Conservation (phyloP, 495 filamentous ascomycete species). For the Penicillium macrosclerotiorum region DNA sequence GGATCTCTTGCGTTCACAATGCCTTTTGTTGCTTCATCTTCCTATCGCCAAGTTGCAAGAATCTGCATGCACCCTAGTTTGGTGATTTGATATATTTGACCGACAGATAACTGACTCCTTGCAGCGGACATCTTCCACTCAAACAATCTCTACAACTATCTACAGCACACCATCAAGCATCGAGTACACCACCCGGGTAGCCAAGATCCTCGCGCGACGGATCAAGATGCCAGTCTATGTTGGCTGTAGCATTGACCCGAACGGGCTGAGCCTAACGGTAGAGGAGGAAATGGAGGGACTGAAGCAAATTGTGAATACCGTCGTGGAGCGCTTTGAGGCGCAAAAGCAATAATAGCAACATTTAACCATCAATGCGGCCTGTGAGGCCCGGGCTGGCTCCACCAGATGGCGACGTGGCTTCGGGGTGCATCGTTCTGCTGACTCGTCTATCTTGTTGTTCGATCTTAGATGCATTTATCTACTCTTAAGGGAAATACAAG, state of each 20-base stretch:
- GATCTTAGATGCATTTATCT: too few species aligned
- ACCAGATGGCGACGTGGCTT: too few species aligned
- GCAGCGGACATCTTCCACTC: constrained; percentile 37
- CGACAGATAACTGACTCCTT: constrained; percentile 1
- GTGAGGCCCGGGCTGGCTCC: too few species aligned
- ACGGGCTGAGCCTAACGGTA: constrained; percentile 68
- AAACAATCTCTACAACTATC: constrained; percentile 69
- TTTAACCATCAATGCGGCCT: background rate
- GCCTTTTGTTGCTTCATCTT: too few species aligned
- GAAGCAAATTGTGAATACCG: constrained; percentile 63
- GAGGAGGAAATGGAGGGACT: constrained; percentile 95
- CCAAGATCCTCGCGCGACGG: constrained; percentile 74
- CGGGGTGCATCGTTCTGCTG: too few species aligned
- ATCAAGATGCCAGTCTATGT: constrained; percentile 76
- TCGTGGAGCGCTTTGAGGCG: constrained; percentile 41
- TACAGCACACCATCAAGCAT: constrained; percentile 71
- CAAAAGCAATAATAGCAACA: constrained; percentile 11
- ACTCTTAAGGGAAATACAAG: too few species aligned
- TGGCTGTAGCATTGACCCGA: constrained; percentile 62
- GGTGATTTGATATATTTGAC: too few species aligned
- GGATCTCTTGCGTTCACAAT: too few species aligned
- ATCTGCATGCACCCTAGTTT: too few species aligned
- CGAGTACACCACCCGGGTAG: constrained; percentile 82
- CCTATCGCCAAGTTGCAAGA: too few species aligned
- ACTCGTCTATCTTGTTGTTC: too few species aligned